phyloP scores from a whole-genome alignment of 371 early-diverging fungal genomes.

The Apophysomyces elegans region DNA sequence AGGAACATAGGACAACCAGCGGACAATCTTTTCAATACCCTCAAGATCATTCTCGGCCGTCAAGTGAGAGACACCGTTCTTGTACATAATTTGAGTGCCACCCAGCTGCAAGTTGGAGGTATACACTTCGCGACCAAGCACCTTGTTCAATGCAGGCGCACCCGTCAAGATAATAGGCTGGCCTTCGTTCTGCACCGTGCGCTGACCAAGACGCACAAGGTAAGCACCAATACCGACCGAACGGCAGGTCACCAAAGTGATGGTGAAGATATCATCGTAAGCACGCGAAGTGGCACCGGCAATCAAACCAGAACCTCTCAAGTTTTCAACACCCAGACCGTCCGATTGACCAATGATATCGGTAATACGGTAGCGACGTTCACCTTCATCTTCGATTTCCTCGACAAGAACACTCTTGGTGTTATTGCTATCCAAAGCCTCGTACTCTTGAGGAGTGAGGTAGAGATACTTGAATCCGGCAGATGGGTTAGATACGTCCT shows the following conservation, averaged over 20 bases:
- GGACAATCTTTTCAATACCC: constrained; percentile 91
- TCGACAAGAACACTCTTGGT: constrained; percentile 71
- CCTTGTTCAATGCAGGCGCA: constrained; percentile 97
- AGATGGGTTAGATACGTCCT: constrained; percentile 75
- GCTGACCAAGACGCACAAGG: constrained; percentile 97
- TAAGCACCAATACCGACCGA: constrained; percentile 99
- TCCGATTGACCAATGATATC: constrained; percentile 91
- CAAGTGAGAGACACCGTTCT: constrained; percentile 97
- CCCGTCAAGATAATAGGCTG: constrained; percentile 99
- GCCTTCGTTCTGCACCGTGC: constrained; percentile 96
- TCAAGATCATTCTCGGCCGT: constrained; percentile 93
- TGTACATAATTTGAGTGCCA: constrained; percentile 98
- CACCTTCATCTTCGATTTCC: constrained; percentile 72
- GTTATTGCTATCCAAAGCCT: constrained; percentile 59
- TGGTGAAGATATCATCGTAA: constrained; percentile 96
- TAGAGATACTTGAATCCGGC: constrained; percentile 95
- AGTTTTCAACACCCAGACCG: constrained; percentile 98
- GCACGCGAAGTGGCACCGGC: constrained; percentile 97
- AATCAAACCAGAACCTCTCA: constrained; percentile 97
- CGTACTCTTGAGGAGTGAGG: constrained; percentile 76
- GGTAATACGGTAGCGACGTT: constrained; percentile 82
- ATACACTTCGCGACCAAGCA: constrained; percentile 98
- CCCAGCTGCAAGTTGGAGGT: constrained; percentile 98
- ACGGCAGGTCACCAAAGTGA: constrained; percentile 96
- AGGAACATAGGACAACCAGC: constrained; percentile 96